Percentiles rank a stretch among this genome's conserved stretches.
These are phyloP conservation scores for Ascobolus immersus DNA, from an alignment of 495 filamentous ascomycete genomes.

Conservation along the genomic window DNA sequence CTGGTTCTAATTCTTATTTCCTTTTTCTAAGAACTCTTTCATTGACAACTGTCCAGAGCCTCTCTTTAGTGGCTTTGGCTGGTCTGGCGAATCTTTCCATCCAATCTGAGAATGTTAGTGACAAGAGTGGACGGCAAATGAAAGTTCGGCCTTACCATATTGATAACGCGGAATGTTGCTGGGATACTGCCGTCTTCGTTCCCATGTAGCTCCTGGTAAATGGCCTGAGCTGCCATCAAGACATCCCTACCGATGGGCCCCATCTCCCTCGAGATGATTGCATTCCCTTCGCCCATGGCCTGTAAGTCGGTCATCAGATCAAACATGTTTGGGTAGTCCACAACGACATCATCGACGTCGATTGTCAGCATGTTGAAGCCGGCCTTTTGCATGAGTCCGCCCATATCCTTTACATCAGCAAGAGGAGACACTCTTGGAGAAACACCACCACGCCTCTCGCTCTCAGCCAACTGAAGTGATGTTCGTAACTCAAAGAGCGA, in stretches of 20 bases:
- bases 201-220: slow-evolving; percentile 68
- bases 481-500: slow-evolving; percentile 84
- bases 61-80: slow-evolving; percentile 51
- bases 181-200: slow-evolving; percentile 52
- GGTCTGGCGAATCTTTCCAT: slow-evolving; percentile 66
- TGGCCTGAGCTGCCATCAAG: slow-evolving; percentile 61
- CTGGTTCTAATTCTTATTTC: slow-evolving; percentile 13
- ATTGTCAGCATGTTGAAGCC: slow-evolving; percentile 93
- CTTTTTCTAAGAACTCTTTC: slow-evolving; percentile 51
- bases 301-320: slow-evolving; percentile 81
- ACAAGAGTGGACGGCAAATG: too few species aligned
- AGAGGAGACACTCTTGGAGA: slow-evolving; percentile 66
- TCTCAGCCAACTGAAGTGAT: slow-evolving; percentile 75
- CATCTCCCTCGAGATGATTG: slow-evolving; percentile 52
- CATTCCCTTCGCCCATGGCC: slow-evolving; percentile 82
- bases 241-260: slow-evolving; percentile 57
- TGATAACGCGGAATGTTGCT: slow-evolving; percentile 50
- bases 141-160: slow-evolving; percentile 16
- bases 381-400: slow-evolving; percentile 58
- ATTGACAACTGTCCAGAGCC: slow-evolving; percentile 64
- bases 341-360: slow-evolving; percentile 87
- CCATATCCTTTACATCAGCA: slow-evolving; percentile 78
- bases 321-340: slow-evolving; percentile 84
- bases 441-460: slow-evolving; percentile 68
- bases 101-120: slow-evolving; percentile 98